Evolutionary conservation across 2,329 filamentous ascomycete genomes (phyloP), one percentile per base, ranked within the genome.

Genomic region (Microcyclosporella mali): DNA sequence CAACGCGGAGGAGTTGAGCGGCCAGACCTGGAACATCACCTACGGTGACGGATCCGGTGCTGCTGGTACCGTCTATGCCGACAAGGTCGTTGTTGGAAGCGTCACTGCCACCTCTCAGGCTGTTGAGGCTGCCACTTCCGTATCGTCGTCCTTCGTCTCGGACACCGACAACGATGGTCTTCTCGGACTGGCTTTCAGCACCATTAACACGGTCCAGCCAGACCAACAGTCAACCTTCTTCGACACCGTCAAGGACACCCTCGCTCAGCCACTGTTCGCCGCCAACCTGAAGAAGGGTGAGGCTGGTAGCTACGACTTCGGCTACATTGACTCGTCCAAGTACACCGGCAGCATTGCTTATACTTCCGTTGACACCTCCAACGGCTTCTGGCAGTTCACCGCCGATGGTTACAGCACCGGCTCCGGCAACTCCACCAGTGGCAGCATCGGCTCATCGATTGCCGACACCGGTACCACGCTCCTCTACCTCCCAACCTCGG

Each of bases 381-480:
- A 83, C 45, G 77, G 79, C 3, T 83, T 75, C 68, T 85, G 82
- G 82, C 65, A 73, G 44, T 75, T 85, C 61, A 72, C 67, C 15
- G 67, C 76, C 9, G 67, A 68, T 17, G 77, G 74, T 15, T 82
- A 79, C 64, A 66, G 66, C 30, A 58, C 82, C 40, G 80, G 77
- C 40, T 60, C 60, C 46, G 58, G 59, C 35, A 50, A 52, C 40
- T 51, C 66, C 62, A 65, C 68, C 43, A 41, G 60, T 35, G 57
- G 64, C 48, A 71, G 76, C 63, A 56, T 65, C 46, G 72, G 79
- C 61, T 52, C 60, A 32, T 74, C 71, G 52, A 84, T 86, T 60
- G 78, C 79, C 56, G 82, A 86, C 66, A 86, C 82, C 2, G 83
- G 82, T 41, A 85, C 82, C 43, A 81, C 81, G 1, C 76, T 86